Base-by-base conservation (phyloP, 2,329 filamentous ascomycete genomes). In the Xylaria sp. region DNA sequence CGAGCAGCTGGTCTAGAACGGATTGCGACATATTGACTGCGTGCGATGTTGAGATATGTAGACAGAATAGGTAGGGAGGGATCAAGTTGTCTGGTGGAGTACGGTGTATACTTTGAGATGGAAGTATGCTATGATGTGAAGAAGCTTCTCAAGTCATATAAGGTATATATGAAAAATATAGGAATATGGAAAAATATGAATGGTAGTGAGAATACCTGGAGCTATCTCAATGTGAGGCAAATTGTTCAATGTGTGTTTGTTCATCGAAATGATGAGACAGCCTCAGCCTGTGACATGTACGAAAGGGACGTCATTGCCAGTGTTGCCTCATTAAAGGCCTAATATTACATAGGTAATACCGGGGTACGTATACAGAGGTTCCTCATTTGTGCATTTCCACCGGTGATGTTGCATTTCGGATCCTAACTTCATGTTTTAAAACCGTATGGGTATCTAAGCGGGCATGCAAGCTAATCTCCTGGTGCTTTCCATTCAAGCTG, bases 1-100 rank as follows among this genome's bases (percentile, higher is more conserved):
- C 87, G 67, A 89, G 74, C 70, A 91, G 79, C 37, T 83, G 78
- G 17, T 88, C 82, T 17, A 89, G 79, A 70, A 89, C 87, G 46
- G 85, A 82, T 66, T 83, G 79, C 67, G 84, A 83, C 79, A 86
- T 88, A 65, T 70, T 79, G 76, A 8, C 23, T 52, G 23, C 49
- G 8, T 40, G 71, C 67, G 61, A 60, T 57, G 45, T 38, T 57
- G 46, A 60, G 45, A n/a, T n/a, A n/a, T n/a, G n/a, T n/a, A 52
- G 52, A 9, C 28, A 31, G 28, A n/a, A n/a, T 31, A 31, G 47
- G 58, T 52, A 42, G 55, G 14, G 43, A 12, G 7, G 33, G 33
- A 25, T n/a, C 52, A 31, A 45, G 19, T 51, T 33, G 1, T 23
- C 21, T 19, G 49, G 49, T 23, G 33, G 11, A 21, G 9, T 25